Percentiles rank a stretch among this genome's conserved stretches.
Evolutionary conservation across 2,329 filamentous ascomycete genomes (phyloP).

Genomic region (Celoporthe dispersa): DNA sequence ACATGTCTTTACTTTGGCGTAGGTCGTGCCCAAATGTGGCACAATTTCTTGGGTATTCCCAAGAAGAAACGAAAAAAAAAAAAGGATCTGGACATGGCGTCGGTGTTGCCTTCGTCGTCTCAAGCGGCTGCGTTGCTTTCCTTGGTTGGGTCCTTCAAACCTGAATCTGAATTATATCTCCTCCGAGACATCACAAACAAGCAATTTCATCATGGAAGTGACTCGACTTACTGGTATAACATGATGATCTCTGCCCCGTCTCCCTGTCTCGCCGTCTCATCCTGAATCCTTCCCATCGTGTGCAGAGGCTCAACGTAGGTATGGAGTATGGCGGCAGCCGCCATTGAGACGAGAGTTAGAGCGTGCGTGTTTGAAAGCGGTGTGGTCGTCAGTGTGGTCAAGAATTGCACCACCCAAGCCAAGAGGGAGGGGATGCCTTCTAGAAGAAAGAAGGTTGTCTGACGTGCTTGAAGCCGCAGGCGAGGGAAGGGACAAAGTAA

Average conservation of each 20-base stretch:
- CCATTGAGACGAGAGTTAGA: neutral
- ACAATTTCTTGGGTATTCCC: neutral
- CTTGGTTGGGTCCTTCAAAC: neutral
- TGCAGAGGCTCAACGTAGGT: neutral
- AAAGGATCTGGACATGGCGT: neutral
- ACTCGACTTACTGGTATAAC: neutral
- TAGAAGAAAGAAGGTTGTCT: neutral
- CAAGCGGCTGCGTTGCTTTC: conserved; percentile 1
- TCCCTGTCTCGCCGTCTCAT: no score
- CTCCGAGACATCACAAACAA: no score
- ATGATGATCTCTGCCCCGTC: neutral
- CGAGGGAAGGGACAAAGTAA: neutral
- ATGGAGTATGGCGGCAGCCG: neutral
- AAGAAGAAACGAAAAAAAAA: neutral
- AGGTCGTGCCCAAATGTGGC: neutral
- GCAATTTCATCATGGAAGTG: neutral
- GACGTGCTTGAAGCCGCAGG: neutral
- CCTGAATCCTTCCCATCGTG: neutral
- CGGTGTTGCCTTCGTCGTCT: neutral
- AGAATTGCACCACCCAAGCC: conserved; percentile 12
- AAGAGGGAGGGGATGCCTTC: neutral
- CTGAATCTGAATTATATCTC: neutral
- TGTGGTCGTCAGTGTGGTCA: neutral
- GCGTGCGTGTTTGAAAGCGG: neutral
- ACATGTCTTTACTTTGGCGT: neutral